These are phyloP conservation scores for Hyaloscypha finlandica DNA, from an alignment of 495 filamentous ascomycete genomes.

Conservation along the genomic window DNA sequence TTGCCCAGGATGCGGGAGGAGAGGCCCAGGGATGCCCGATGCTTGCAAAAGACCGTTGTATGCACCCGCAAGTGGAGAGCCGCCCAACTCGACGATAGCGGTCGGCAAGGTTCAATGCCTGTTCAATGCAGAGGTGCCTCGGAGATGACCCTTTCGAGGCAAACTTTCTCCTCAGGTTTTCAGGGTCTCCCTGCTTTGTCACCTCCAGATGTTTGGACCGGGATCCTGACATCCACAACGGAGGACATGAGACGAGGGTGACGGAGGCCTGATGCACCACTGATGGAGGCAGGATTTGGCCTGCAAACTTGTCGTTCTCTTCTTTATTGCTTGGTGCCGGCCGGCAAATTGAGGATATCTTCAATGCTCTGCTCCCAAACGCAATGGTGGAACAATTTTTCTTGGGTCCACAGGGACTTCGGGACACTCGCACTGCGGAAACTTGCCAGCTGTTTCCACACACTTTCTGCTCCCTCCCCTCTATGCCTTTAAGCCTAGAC, in stretches of 20 bases:
- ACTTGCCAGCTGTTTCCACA: slow-evolving; percentile 5
- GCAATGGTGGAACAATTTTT: slow-evolving; percentile 19
- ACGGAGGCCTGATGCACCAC: slow-evolving; percentile 28
- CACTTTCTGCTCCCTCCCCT: background rate
- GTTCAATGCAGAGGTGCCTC: slow-evolving; percentile 31
- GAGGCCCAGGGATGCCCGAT: slow-evolving; percentile 21
- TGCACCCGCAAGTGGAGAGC: slow-evolving; percentile 28
- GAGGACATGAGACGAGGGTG: slow-evolving; percentile 34
- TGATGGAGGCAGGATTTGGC: slow-evolving; percentile 26
- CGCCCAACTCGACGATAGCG: slow-evolving; percentile 28
- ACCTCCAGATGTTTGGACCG: slow-evolving; percentile 30
- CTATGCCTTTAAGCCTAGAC: background rate
- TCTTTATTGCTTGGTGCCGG: slow-evolving; percentile 5
- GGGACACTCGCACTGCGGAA: background rate
- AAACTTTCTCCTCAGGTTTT: slow-evolving; percentile 23
- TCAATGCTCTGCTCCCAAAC: slow-evolving; percentile 19
- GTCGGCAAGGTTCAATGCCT: slow-evolving; percentile 21
- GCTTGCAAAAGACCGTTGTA: slow-evolving; percentile 32
- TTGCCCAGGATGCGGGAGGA: slow-evolving; percentile 24
- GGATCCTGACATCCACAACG: slow-evolving; percentile 30
- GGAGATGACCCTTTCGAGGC: slow-evolving; percentile 32
- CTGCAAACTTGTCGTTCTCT: slow-evolving; percentile 22
- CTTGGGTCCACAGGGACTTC: background rate
- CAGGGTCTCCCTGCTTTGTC: slow-evolving; percentile 28
- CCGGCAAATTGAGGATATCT: slow-evolving; percentile 27